Conservation (phyloP, 2,329 filamentous ascomycete species). For the Ophiostoma australiae region DNA sequence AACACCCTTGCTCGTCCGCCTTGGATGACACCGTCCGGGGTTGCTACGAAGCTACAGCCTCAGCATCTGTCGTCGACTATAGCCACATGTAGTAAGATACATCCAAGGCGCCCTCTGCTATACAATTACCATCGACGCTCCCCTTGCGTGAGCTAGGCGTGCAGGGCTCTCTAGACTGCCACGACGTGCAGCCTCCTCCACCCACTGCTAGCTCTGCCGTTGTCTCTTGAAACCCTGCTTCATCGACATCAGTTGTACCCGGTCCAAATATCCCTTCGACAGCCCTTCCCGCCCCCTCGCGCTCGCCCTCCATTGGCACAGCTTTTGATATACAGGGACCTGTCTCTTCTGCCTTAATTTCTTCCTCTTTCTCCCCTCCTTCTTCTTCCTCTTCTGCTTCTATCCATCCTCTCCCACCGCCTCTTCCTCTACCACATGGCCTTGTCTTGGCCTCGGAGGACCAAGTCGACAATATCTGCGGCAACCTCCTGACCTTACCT, state of each 20-base stretch:
- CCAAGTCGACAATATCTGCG: conserved; percentile 20
- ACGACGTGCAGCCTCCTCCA: conserved; percentile 6
- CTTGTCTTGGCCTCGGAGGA: conserved; percentile 17
- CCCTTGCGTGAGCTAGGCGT: conserved; percentile 9
- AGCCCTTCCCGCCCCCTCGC: conserved; percentile 10
- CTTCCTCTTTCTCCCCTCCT: not conserved
- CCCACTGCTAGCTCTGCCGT: not conserved
- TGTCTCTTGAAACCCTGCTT: not conserved
- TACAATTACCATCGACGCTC: not conserved
- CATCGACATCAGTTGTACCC: not conserved
- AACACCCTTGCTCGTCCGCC: conserved; percentile 6
- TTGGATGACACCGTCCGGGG: not conserved
- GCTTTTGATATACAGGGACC: conserved; percentile 3
- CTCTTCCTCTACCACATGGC: conserved; percentile 16
- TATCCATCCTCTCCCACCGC: not conserved
- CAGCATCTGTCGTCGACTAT: not conserved
- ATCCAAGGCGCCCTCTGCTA: not conserved
- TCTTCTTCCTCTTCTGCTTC: not conserved
- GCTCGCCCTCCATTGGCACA: not conserved
- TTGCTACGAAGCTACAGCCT: conserved; percentile 1
- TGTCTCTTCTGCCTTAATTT: not conserved
- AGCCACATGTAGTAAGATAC: not conserved
- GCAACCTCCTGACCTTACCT: conserved; percentile 23
- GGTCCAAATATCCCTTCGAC: conserved; percentile 14
- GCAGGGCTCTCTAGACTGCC: conserved; percentile 10